Conservation (phyloP, 2,329 filamentous ascomycete genomes). For the Penicillium occitanis region DNA sequence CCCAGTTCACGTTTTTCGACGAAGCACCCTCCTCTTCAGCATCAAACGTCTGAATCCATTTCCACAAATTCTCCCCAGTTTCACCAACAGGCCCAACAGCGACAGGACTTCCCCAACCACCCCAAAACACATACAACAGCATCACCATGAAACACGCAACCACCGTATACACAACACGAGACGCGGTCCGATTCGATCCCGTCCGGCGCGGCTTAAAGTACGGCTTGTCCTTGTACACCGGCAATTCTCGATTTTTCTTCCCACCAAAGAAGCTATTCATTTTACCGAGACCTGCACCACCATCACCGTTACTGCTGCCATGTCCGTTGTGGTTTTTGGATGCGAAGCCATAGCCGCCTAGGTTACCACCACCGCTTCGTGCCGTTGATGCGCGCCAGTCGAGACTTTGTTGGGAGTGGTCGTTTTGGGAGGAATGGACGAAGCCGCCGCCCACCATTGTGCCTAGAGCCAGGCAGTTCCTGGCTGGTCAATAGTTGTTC, state of each 20-base stretch:
- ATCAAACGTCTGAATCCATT: slow-evolving; percentile 57
- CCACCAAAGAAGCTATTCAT: slow-evolving; percentile 65
- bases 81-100: slow-evolving; percentile 30
- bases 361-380: slow-evolving; percentile 32
- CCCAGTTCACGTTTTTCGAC: slow-evolving; percentile 63
- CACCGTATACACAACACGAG: slow-evolving; percentile 60
- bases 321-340: slow-evolving; percentile 24
- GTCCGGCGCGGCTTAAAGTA: slow-evolving; percentile 60
- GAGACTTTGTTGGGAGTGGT: slow-evolving; percentile 65
- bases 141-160: slow-evolving; percentile 57
- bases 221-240: slow-evolving; percentile 99
- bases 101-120: slow-evolving; percentile 24
- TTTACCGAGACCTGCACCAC: slow-evolving; percentile 54
- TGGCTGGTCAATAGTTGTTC: not conserved
- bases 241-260: slow-evolving; percentile 59
- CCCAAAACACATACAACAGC: slow-evolving; percentile 61
- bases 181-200: slow-evolving; percentile 60
- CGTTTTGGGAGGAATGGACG: slow-evolving; percentile 67
- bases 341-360: slow-evolving; percentile 40
- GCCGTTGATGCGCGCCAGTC: slow-evolving; percentile 59
- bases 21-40: slow-evolving; percentile 32
- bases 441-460: slow-evolving; percentile 26
- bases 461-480: not conserved
- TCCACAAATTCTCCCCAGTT: slow-evolving; percentile 51
- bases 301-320: slow-evolving; percentile 44